Evolutionary conservation across 2,329 filamentous ascomycete species (phyloP).

Genomic region (Diaporthe ilicicola): DNA sequence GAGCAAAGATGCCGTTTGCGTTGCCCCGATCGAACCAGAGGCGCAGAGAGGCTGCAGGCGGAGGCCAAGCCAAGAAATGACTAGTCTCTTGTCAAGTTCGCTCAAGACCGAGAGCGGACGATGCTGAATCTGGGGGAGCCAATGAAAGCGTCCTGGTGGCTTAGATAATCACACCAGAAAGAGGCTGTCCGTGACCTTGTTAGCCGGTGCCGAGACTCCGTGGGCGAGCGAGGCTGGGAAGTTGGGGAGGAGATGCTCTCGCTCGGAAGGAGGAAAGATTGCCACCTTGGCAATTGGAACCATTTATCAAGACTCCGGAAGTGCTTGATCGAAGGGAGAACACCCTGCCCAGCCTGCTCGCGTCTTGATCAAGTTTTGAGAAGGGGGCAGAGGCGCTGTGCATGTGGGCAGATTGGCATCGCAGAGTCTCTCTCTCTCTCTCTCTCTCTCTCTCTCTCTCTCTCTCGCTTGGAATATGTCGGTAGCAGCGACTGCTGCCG

Average conservation of each 20-base stretch:
- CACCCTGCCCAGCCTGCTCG: constrained; percentile 10
- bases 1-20: constrained; percentile 19
- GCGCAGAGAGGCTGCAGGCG: constrained; percentile 14
- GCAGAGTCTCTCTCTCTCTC: no score
- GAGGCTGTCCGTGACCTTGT: constrained; percentile 1
- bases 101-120: constrained; percentile 19
- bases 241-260: not conserved
- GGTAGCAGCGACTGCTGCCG: constrained; percentile 11
- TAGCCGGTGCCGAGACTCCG: constrained; percentile 15
- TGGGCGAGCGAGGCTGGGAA: constrained; percentile 10
- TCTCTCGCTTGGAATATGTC: not conserved
- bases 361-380: constrained; percentile 12
- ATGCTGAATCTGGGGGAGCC: constrained; percentile 4
- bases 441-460: no score
- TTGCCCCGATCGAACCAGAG: constrained; percentile 18
- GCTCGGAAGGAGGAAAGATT: constrained; percentile 1
- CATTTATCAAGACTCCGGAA: constrained; percentile 10
- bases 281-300: not conserved
- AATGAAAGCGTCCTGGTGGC: not conserved
- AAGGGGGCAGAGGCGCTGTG: not conserved
- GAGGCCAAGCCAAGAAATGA: constrained; percentile 22
- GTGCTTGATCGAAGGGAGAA: constrained; percentile 2
- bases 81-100: constrained; percentile 19
- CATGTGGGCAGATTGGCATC: not conserved
- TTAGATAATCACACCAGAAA: constrained; percentile 7